Evolutionary conservation across 2,329 filamentous ascomycete genomes (phyloP), one percentile per base, ranked within the genome.

Genomic region (Ceratocystiopsis brevicomis): DNA sequence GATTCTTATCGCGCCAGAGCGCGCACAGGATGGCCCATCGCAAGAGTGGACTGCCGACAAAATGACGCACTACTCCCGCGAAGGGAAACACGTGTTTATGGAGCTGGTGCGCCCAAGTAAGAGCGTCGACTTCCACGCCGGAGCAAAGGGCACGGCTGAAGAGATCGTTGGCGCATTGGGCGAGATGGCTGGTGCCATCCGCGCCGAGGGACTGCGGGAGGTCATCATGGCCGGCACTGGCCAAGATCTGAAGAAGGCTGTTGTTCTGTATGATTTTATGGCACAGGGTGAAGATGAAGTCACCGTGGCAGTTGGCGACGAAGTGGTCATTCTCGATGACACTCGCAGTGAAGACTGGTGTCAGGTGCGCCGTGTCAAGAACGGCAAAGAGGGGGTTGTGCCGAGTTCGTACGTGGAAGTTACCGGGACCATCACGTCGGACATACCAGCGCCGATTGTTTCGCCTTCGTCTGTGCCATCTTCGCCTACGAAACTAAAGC

Each of bases 201-300:
- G 79, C 51, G 85, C 84, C n/a, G 84, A 84, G 56, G 76, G 82
- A 6, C 63, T 98, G 41, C 73, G 78, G 35, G 90, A 96, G 56
- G 81, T 95, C 8, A 78, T 95, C 47, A 75, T 81, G 52, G 88
- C 87, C 34, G 81, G 80, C 36, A 72, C 78, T 37, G 76, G 81
- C 33, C 57, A 69, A 56, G 55, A 70, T 40, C 76, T 81, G 57
- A 93, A 84, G 66, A 88, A 81, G 56, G 90, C 87, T 11, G 72
- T 81, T 47, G 75, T 98, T 53, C 66, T 95, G 34, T 96, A 95
- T 57, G 88, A 96, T 56, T 98, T 98, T 58, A 82, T 85, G 76
- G 90, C 90, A 0, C 88, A 96, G 58, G 87, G 87, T 34, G 83
- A 94, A 9, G 90, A 98, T 53, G 90, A 98, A 61, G 88, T 98